These are phyloP conservation scores for Actinomucor elegans DNA, from an alignment of 371 early-diverging fungal species.

Conservation along the genomic window DNA sequence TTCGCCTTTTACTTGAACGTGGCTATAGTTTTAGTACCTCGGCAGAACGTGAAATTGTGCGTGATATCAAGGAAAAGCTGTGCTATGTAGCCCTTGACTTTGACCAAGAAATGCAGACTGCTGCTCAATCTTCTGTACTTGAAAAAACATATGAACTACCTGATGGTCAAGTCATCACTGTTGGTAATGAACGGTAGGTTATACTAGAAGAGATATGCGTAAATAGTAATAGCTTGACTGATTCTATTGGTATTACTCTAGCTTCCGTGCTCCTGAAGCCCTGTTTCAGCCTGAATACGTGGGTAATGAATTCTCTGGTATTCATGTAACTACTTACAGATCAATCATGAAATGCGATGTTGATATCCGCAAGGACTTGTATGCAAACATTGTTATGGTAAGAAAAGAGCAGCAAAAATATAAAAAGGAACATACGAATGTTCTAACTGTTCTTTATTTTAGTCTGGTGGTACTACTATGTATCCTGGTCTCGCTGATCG, in stretches of 20 bases:
- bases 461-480: constrained; percentile 86
- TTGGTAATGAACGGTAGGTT: constrained; percentile 90
- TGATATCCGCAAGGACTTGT: constrained; percentile 97
- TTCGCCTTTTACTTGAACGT: constrained; percentile 98
- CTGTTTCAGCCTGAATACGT: constrained; percentile 98
- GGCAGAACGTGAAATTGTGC: constrained; percentile 99
- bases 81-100: constrained; percentile 99
- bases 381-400: constrained; percentile 92
- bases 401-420: too few species aligned
- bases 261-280: constrained; percentile 98
- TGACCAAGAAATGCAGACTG: constrained; percentile 98
- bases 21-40: constrained; percentile 99
- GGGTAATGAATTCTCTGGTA: constrained; percentile 90
- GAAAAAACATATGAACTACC: constrained; percentile 99
- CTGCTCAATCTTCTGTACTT: constrained; percentile 87
- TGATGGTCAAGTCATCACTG: constrained; percentile 98
- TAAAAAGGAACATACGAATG: too few species aligned
- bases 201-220: background rate
- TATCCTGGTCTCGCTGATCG: constrained; percentile 98
- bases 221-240: too few species aligned
- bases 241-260: too few species aligned
- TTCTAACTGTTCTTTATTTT: too few species aligned
- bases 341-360: constrained; percentile 98
- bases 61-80: constrained; percentile 99
- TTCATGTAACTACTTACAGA: constrained; percentile 95